Conservation (phyloP, 176 grass and related monocot species). For the Carex littledalei region DNA sequence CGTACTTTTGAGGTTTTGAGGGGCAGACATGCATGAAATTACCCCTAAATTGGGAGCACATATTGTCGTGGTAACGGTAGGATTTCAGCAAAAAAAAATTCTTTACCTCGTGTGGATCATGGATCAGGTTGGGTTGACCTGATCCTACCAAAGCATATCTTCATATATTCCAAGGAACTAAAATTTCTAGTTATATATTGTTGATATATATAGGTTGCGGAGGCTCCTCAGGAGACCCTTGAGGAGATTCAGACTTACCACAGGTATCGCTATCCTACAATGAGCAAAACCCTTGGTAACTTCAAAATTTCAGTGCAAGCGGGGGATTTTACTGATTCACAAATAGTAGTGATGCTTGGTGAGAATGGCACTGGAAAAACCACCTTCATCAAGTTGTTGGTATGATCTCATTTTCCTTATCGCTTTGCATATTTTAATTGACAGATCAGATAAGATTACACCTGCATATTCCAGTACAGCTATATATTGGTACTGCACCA, state of each 20-base stretch:
- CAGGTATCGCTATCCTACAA: conserved; percentile 76
- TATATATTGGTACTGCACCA: background rate
- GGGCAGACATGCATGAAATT: no score
- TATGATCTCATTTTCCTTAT: conserved; percentile 9
- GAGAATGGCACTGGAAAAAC: conserved; percentile 87
- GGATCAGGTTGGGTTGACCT: background rate
- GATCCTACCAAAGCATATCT: background rate
- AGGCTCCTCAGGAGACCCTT: conserved; percentile 57
- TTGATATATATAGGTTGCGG: conserved; percentile 47
- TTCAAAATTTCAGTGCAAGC: conserved; percentile 59
- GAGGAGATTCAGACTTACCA: conserved; percentile 76
- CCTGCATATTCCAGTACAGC: background rate
- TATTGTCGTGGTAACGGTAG: background rate
- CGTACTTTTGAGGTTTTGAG: no score
- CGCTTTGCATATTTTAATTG: background rate
- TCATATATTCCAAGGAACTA: background rate
- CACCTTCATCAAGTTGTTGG: conserved; percentile 81
- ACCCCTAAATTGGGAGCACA: background rate
- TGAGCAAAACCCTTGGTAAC: conserved; percentile 82
- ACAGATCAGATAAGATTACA: background rate
- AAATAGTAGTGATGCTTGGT: conserved; percentile 84
- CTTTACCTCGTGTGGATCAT: background rate
- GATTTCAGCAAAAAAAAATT: background rate
- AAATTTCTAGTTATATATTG: background rate
- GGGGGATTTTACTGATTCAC: conserved; percentile 85